Conservation (phyloP, 345 rosid genomes). For the Linum trigynum region DNA sequence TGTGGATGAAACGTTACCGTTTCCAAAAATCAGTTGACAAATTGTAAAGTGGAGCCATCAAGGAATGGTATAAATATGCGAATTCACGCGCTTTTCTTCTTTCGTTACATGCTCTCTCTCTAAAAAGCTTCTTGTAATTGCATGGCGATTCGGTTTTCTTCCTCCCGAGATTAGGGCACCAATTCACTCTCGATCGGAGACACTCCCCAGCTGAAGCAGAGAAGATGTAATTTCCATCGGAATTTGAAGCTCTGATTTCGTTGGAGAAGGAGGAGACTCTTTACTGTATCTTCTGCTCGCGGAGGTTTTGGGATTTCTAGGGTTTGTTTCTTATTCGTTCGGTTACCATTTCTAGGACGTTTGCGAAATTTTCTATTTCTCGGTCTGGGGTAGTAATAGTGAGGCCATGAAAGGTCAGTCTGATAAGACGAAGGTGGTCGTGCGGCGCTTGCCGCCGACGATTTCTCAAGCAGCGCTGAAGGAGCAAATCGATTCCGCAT, state of each 20-base stretch:
- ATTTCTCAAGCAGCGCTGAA: slow-evolving; percentile 36
- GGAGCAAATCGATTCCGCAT: slow-evolving; percentile 47
- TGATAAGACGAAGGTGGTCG: slow-evolving; percentile 67
- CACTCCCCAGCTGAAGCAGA: neutral
- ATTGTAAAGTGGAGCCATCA: too few relatives aligned
- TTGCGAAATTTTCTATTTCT: neutral
- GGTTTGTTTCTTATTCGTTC: slow-evolving; percentile 14
- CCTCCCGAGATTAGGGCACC: neutral
- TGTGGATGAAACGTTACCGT: too few relatives aligned
- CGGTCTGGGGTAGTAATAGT: neutral
- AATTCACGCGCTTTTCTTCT: neutral
- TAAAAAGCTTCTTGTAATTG: neutral
- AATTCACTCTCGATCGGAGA: neutral
- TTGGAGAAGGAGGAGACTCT: neutral
- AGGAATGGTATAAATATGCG: too few relatives aligned
- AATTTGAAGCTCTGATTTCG: neutral
- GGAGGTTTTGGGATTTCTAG: slow-evolving; percentile 22
- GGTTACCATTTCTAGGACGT: slow-evolving; percentile 3
- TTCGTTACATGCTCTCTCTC: neutral
- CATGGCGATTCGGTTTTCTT: slow-evolving; percentile 6
- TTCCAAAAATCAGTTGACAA: too few relatives aligned
- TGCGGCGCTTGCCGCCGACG: slow-evolving; percentile 64
- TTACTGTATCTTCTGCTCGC: slow-evolving; percentile 3
- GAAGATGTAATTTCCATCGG: slow-evolving; percentile 2
- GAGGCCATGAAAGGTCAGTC: slow-evolving; percentile 40